Evolutionary conservation across 2,329 filamentous ascomycete species (phyloP).

Genomic region (Aureobasidium sp.): DNA sequence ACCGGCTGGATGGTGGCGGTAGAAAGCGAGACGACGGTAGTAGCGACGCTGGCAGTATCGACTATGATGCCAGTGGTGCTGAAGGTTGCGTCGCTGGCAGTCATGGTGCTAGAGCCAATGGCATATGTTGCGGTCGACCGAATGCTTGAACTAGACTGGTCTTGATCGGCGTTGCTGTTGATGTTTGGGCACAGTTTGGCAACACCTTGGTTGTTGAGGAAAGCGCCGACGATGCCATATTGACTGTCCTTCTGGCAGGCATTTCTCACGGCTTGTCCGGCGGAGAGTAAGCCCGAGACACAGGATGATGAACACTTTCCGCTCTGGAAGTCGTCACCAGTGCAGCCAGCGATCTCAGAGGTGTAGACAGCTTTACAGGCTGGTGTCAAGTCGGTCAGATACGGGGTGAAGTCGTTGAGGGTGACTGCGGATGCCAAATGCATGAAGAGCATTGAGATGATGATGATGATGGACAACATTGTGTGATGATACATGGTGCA

Average conservation of each 20-base stretch:
- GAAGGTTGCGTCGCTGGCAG: background rate
- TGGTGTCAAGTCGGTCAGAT: slow-evolving; percentile 33
- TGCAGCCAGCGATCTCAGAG: slow-evolving; percentile 35
- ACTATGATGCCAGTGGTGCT: slow-evolving; percentile 9
- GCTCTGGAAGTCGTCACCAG: slow-evolving; percentile 32
- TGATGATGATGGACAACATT: slow-evolving; percentile 19
- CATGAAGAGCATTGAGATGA: slow-evolving; percentile 1
- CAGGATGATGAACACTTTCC: slow-evolving; percentile 32
- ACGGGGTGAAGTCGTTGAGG: slow-evolving; percentile 40
- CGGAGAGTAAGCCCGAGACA: slow-evolving; percentile 33
- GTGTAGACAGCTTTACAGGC: slow-evolving; percentile 37
- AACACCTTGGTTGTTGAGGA: slow-evolving; percentile 35
- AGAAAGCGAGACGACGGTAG: background rate
- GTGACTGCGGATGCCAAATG: slow-evolving; percentile 30
- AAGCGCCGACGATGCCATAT: slow-evolving; percentile 37
- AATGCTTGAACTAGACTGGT: no score
- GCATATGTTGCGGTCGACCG: slow-evolving; percentile 15
- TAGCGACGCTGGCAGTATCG: slow-evolving; percentile 15
- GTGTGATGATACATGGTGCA: background rate
- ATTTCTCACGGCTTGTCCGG: slow-evolving; percentile 29
- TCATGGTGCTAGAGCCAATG: slow-evolving; percentile 14
- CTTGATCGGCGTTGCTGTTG: slow-evolving; percentile 13
- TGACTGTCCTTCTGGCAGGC: slow-evolving; percentile 31
- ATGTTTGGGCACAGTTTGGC: slow-evolving; percentile 34
- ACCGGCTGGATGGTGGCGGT: slow-evolving; percentile 1